phyloP scores from a whole-genome alignment of 2,329 filamentous ascomycete genomes.

The Sphaerulina musiva region DNA sequence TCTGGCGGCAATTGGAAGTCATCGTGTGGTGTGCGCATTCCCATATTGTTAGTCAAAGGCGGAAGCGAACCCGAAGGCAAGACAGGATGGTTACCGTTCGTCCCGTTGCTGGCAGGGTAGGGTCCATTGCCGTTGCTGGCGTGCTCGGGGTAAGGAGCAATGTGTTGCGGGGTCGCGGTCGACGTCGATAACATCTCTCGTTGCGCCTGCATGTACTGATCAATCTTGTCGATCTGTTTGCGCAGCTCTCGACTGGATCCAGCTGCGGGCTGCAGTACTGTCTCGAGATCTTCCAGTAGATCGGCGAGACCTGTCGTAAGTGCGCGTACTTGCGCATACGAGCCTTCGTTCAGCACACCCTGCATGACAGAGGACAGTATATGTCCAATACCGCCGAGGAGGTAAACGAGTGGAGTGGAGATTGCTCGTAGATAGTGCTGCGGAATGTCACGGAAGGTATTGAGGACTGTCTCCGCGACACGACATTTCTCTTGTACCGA shows the following conservation, averaged over 20 bases:
- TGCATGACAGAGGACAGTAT: slow-evolving; percentile 47
- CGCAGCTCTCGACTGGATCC: slow-evolving; percentile 39
- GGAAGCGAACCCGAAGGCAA: neutral
- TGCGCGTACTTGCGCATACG: slow-evolving; percentile 39
- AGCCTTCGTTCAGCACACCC: slow-evolving; percentile 38
- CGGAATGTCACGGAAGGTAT: slow-evolving; percentile 41
- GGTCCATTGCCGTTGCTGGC: neutral
- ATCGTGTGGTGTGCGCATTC: slow-evolving; percentile 21
- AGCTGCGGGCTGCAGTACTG: slow-evolving; percentile 36
- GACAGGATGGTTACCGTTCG: slow-evolving; percentile 3
- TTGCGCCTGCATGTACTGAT: slow-evolving; percentile 38
- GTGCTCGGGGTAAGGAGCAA: neutral
- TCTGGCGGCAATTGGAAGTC: slow-evolving; percentile 39
- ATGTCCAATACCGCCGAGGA: slow-evolving; percentile 45
- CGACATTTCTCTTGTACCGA: slow-evolving; percentile 42
- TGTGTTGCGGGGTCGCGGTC: neutral
- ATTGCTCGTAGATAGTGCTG: slow-evolving; percentile 44
- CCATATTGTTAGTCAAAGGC: slow-evolving; percentile 12
- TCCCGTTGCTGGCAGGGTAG: neutral
- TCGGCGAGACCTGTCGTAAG: slow-evolving; percentile 43
- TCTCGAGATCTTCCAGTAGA: slow-evolving; percentile 42
- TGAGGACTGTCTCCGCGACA: slow-evolving; percentile 42
- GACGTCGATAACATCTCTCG: slow-evolving; percentile 19
- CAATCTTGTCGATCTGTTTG: slow-evolving; percentile 40
- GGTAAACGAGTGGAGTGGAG: slow-evolving; percentile 45